Evolutionary conservation across 495 filamentous ascomycete genomes (phyloP).

Genomic region (Hamigera avellanea): DNA sequence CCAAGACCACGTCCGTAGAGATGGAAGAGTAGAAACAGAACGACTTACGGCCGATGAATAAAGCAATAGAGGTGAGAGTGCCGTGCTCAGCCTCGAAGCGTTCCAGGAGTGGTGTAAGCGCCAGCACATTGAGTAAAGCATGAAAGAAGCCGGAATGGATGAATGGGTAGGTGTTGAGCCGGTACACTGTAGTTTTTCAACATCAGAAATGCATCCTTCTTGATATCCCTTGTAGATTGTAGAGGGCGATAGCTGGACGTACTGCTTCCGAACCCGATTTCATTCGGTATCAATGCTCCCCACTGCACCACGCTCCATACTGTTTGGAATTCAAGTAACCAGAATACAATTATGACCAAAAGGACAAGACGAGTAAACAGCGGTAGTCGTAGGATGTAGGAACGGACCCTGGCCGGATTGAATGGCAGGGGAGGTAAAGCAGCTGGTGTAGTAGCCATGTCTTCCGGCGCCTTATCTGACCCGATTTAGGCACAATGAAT

Average conservation of each 20-base stretch:
- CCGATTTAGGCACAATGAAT: too few relatives aligned
- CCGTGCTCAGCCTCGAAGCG: constrained; percentile 91
- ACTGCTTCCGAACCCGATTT: constrained; percentile 66
- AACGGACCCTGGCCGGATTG: constrained; percentile 39
- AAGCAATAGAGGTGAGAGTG: constrained; percentile 67
- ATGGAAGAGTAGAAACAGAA: constrained; percentile 1
- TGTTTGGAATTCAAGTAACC: constrained; percentile 51
- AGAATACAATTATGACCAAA: constrained; percentile 54
- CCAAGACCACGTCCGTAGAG: too few relatives aligned
- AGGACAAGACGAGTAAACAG: constrained; percentile 72
- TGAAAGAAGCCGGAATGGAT: constrained; percentile 77
- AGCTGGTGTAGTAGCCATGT: constrained; percentile 29
- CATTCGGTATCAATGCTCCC: constrained; percentile 67
- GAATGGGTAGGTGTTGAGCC: constrained; percentile 84
- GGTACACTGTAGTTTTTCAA: constrained; percentile 57
- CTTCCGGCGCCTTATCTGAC: too few relatives aligned
- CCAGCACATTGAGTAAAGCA: constrained; percentile 63
- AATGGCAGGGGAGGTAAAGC: constrained; percentile 35
- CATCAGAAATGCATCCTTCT: constrained; percentile 1
- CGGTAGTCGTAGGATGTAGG: constrained; percentile 76
- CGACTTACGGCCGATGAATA: constrained; percentile 85
- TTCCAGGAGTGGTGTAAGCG: constrained; percentile 74
- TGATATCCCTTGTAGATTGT: too few relatives aligned
- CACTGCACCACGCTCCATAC: constrained; percentile 58
- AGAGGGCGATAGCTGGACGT: constrained; percentile 30